phyloP scores from a whole-genome alignment of 176 grass and related monocot species.

The Ensete glaucum region DNA sequence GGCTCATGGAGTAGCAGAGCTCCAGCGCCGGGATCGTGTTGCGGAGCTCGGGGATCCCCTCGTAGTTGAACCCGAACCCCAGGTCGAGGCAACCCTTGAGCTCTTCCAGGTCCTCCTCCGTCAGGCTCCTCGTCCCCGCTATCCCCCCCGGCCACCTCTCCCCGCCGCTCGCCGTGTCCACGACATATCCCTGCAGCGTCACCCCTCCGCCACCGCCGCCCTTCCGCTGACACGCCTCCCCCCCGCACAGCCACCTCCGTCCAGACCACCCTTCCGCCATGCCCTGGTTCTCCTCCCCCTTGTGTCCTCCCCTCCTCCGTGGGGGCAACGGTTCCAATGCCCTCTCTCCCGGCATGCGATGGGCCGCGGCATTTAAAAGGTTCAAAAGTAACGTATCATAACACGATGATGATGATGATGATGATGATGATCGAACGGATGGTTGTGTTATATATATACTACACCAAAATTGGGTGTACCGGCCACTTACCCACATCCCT shows the following conservation, averaged over 20 bases:
- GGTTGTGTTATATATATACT: too few relatives aligned
- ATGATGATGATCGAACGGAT: too few relatives aligned
- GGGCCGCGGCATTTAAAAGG: background rate
- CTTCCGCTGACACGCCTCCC: background rate
- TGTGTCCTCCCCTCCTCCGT: background rate
- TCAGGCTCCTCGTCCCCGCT: conserved; percentile 11
- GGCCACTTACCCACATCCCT: too few relatives aligned
- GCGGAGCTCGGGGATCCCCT: conserved; percentile 14
- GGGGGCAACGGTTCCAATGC: background rate
- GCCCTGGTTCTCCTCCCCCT: background rate
- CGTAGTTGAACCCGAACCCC: conserved; percentile 16
- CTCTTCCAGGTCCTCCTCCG: conserved; percentile 12
- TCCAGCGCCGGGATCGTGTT: conserved; percentile 13
- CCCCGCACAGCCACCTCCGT: background rate
- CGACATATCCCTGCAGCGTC: conserved; percentile 11
- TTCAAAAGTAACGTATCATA: too few relatives aligned
- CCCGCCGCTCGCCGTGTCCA: background rate
- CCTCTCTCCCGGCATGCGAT: background rate
- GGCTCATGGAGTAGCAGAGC: conserved; percentile 23
- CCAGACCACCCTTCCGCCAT: background rate
- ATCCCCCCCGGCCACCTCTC: background rate
- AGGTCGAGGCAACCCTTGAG: conserved; percentile 16
- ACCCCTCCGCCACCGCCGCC: background rate
- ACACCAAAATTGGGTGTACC: too few relatives aligned
- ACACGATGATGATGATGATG: too few relatives aligned